Evolutionary conservation across 2,329 filamentous ascomycete species (phyloP).

Genomic region (Chaetomiaceae sp.): DNA sequence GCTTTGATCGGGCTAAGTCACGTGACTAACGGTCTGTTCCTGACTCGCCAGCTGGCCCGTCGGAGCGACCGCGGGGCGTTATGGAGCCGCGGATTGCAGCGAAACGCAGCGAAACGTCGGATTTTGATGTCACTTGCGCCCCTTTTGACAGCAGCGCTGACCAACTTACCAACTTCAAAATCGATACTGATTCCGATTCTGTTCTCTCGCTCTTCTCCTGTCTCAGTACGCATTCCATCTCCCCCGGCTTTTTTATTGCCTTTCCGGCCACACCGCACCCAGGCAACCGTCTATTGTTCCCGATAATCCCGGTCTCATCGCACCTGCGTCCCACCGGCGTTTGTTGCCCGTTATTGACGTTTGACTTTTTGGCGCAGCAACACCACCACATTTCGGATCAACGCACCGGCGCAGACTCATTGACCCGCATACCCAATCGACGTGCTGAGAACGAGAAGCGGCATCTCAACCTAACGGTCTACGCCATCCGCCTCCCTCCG

Average conservation of each 20-base stretch:
- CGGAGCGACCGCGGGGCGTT: constrained; percentile 12
- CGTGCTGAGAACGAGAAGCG: neutral
- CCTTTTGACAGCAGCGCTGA: constrained; percentile 6
- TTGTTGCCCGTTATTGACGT: neutral
- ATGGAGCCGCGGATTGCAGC: constrained; percentile 13
- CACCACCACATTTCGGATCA: neutral
- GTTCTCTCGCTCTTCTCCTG: too few species aligned
- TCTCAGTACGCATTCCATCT: too few species aligned
- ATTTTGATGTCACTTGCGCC: constrained; percentile 28
- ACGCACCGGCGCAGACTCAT: constrained; percentile 15
- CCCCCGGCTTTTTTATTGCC: too few species aligned
- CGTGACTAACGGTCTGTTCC: constrained; percentile 11
- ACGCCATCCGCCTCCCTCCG: neutral
- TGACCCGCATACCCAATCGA: neutral
- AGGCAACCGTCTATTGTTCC: constrained; percentile 4
- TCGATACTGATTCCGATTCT: too few species aligned
- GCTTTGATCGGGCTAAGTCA: constrained; percentile 5
- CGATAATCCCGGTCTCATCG: constrained; percentile 14
- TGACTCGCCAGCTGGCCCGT: constrained; percentile 17
- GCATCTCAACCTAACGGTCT: neutral
- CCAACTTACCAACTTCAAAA: constrained; percentile 13
- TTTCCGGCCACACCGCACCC: too few species aligned
- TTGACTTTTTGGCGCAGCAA: neutral
- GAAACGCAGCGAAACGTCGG: constrained; percentile 23
- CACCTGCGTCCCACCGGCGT: too few species aligned